phyloP scores from a whole-genome alignment of 2,329 filamentous ascomycete genomes.

The Fusarium sulawesiense region DNA sequence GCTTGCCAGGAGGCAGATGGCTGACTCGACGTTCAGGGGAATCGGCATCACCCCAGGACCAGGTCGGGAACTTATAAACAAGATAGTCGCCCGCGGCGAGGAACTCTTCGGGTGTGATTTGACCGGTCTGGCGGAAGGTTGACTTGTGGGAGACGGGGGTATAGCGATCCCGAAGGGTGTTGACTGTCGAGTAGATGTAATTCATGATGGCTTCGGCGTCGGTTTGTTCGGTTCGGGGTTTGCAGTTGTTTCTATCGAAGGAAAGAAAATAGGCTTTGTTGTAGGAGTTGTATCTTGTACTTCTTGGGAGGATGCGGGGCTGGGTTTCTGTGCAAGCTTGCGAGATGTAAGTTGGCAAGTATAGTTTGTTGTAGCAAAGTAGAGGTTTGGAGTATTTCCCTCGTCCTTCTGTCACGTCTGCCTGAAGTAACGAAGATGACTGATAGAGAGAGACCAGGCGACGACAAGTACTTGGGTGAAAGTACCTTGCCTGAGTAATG shows the following conservation, averaged over 20 bases:
- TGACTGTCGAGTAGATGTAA: conserved; percentile 90
- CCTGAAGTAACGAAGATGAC: conserved; percentile 16
- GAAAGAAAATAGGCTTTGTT: conserved; percentile 4
- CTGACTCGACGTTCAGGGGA: conserved; percentile 80
- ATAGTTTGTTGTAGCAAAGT: background rate
- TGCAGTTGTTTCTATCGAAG: background rate
- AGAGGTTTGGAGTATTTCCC: background rate
- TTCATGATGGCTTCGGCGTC: conserved; percentile 71
- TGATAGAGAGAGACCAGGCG: conserved; percentile 18
- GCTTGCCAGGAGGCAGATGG: conserved; percentile 89
- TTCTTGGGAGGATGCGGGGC: conserved; percentile 27
- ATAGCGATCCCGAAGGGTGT: conserved; percentile 90
- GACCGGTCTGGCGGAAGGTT: conserved; percentile 91
- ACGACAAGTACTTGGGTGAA: background rate
- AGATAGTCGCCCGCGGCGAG: conserved; percentile 95
- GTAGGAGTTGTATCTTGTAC: background rate
- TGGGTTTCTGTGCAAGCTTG: conserved; percentile 9
- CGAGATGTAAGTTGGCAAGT: background rate
- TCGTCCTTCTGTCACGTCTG: conserved; percentile 11
- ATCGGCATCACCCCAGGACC: conserved; percentile 94
- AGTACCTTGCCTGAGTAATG: conserved; percentile 23
- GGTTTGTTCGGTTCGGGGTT: background rate
- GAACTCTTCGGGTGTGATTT: conserved; percentile 98
- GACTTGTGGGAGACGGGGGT: conserved; percentile 90
- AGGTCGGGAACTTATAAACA: conserved; percentile 98